Conservation (phyloP, 169 alveolate species). For the Plasmodium yoelii region DNA sequence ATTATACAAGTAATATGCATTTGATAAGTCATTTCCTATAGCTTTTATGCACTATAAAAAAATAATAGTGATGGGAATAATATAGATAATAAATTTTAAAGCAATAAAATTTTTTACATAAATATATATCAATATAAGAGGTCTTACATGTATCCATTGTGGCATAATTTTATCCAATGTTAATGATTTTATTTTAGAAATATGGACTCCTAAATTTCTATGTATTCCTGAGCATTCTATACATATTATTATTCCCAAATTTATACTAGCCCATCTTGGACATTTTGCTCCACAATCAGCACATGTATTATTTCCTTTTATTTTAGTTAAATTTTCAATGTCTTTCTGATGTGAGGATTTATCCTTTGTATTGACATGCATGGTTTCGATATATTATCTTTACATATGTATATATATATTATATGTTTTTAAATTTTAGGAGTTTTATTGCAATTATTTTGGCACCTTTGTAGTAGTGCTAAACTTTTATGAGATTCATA, state of each 20-base stretch:
- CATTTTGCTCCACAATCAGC: conserved; percentile 96
- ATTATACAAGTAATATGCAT: conserved; percentile 78
- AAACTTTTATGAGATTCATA: neutral
- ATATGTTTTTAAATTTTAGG: no score
- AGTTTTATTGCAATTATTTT: neutral
- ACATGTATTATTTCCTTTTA: conserved; percentile 92
- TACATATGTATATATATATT: neutral
- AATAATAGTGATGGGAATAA: neutral
- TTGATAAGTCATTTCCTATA: conserved; percentile 81
- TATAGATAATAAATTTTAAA: neutral
- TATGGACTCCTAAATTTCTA: conserved; percentile 95
- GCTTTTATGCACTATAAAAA: conserved; percentile 30
- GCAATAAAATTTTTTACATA: neutral
- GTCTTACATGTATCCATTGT: conserved; percentile 84
- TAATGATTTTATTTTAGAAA: conserved; percentile 94
- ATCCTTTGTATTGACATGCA: conserved; percentile 30
- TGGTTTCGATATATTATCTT: neutral
- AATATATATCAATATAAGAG: conserved; percentile 1
- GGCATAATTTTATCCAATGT: conserved; percentile 94
- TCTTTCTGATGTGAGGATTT: conserved; percentile 50
- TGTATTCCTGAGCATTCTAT: conserved; percentile 97
- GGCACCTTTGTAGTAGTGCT: neutral
- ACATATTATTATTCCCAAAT: conserved; percentile 95
- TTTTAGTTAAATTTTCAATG: conserved; percentile 79
- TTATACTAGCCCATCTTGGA: conserved; percentile 98